Evolutionary conservation across 768 basidiomycete genomes (phyloP), one percentile per base, ranked within the genome.

Genomic region (Lyophyllum atratum): DNA sequence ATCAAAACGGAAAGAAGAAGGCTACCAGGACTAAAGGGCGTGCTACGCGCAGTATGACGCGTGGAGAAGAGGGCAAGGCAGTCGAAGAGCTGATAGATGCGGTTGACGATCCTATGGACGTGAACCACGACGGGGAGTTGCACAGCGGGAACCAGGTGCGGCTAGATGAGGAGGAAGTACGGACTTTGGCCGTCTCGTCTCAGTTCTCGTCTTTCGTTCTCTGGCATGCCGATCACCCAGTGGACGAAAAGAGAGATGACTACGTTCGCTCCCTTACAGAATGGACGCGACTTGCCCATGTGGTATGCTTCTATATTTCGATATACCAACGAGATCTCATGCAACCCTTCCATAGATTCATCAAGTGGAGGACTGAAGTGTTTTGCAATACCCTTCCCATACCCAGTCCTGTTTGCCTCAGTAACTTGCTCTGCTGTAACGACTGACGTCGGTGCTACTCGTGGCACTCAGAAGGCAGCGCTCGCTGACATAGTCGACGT

Each of bases 191-290:
- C 7, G 80, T 87, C 4, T 71, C 74, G 2, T 79, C 81, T 0
- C 77, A 75, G 46, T 93, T 93, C 65, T 75, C 80, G 2, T 84
- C 83, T 1, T 83, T 93, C 60, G 81, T 82, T n/a, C 66, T 93
- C 22, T 93, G 92, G 92, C 77, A 85, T 56, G 80, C 87, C 4
- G 92, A 93, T 69, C 79, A 81, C 21, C 82, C 84, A 0, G 83
- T 89, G 1, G 86, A 92, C 58, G 85, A 85, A 50, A 82, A 79
- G 3, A 77, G 72, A 39, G 92, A 93, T 64, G 90, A 91, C 63
- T 93, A 93, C 68, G 69, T 80, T 45, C 78, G 89, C 15, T 73
- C 86, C 2, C 65, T 93, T 59, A 77, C 72, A 0, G 92, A 93
- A 67, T 93, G 92, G 91, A 83, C 83, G 37, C 73, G 61, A 21